Conservation (phyloP, 805 yeast species). For the Starmerella riodocensis region DNA sequence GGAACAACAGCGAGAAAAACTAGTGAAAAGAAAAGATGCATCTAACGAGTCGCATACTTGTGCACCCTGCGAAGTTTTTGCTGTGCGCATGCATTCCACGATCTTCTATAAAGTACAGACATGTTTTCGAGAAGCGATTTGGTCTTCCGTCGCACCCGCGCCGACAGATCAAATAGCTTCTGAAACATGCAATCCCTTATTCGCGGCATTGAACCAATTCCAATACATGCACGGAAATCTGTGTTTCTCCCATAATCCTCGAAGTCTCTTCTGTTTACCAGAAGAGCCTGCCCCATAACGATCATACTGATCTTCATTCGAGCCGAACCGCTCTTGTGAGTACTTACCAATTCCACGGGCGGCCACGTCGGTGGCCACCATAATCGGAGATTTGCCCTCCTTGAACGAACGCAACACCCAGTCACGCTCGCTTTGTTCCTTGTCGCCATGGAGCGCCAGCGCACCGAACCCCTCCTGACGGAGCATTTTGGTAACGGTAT, state of each 20-base stretch:
- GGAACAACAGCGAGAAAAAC: too few species aligned
- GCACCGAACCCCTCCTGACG: constrained; percentile 99
- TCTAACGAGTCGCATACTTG: not conserved
- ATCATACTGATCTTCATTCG: not conserved
- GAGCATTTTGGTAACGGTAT: constrained; percentile 78
- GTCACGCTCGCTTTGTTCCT: constrained; percentile 94
- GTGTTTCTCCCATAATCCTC: not conserved
- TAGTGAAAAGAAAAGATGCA: not conserved
- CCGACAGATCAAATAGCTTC: constrained; percentile 14
- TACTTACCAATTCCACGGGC: constrained; percentile 77
- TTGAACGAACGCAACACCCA: constrained; percentile 94
- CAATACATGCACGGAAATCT: not conserved
- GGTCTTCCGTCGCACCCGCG: constrained; percentile 14
- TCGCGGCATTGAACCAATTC: constrained; percentile 3
- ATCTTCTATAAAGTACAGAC: constrained; percentile 6
- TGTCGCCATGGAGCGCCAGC: constrained; percentile 96
- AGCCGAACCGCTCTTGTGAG: not conserved
- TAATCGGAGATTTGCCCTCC: constrained; percentile 82
- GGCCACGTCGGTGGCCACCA: constrained; percentile 99
- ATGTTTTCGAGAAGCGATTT: constrained; percentile 16
- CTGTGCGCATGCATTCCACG: constrained; percentile 7
- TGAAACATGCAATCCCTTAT: constrained; percentile 16
- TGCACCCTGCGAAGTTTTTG: not conserved
- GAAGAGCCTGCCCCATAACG: not conserved
- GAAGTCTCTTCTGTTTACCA: not conserved